Evolutionary conservation across 2,329 filamentous ascomycete species (phyloP).

Genomic region (Aureobasidium musti): DNA sequence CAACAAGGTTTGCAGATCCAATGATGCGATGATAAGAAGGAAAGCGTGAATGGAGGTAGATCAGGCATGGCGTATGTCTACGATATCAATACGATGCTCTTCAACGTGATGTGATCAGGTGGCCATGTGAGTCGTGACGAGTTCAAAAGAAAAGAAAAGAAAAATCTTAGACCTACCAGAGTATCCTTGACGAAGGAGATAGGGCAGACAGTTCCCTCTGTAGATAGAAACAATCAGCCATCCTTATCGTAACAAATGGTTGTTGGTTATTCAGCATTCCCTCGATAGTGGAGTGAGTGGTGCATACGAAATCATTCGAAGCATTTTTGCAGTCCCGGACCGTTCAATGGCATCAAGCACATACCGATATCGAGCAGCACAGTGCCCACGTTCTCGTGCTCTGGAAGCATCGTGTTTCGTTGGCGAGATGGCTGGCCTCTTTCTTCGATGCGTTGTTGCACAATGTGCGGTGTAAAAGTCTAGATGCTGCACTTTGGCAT

Average conservation of each 20-base stretch:
- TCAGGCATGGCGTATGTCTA: not conserved
- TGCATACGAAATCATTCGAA: not conserved
- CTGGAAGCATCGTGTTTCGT: constrained; percentile 20
- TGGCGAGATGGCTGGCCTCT: not conserved
- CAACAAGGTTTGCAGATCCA: constrained; percentile 12
- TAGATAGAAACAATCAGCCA: constrained; percentile 20
- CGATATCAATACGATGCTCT: constrained; percentile 10
- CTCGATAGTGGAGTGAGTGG: constrained; percentile 2
- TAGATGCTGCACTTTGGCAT: constrained; percentile 13
- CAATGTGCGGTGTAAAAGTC: constrained; percentile 23
- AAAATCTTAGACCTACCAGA: constrained; percentile 61
- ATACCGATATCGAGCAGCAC: constrained; percentile 46
- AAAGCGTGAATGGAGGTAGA: not conserved
- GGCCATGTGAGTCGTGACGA: constrained; percentile 5
- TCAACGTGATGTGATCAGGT: constrained; percentile 18
- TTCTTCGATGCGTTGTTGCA: not conserved
- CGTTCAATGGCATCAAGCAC: constrained; percentile 3
- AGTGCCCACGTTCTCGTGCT: constrained; percentile 39
- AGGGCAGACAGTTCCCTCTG: constrained; percentile 80
- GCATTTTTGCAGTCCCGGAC: constrained; percentile 1
- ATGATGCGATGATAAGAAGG: constrained; percentile 9
- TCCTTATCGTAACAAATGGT: not conserved
- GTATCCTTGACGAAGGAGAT: constrained; percentile 84
- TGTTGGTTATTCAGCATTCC: not conserved
- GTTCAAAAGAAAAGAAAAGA: constrained; percentile 21